Evolutionary conservation across 148 eudicot genomes (phyloP).

Genomic region (Fallopia convolvulus): DNA sequence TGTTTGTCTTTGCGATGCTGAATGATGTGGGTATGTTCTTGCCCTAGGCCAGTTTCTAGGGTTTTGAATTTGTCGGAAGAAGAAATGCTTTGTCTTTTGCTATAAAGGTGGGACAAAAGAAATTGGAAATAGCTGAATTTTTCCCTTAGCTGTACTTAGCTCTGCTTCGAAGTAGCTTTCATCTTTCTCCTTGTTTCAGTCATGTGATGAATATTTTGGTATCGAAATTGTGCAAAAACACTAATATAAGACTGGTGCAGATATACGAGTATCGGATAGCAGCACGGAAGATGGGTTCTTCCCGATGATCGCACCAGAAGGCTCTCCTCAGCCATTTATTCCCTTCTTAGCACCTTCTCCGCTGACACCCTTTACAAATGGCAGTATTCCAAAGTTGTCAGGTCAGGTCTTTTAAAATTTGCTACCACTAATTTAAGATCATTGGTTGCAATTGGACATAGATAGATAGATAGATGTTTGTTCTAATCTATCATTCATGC

Average conservation of each 20-base stretch:
- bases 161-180: neutral
- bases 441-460: neutral
- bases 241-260: neutral
- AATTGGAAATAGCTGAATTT: neutral
- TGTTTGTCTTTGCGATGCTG: constrained; percentile 1
- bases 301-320: constrained; percentile 55
- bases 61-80: neutral
- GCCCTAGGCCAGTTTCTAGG: neutral
- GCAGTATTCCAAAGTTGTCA: constrained; percentile 76
- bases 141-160: neutral
- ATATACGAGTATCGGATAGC: neutral
- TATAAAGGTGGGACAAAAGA: neutral
- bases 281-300: constrained; percentile 29
- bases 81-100: neutral
- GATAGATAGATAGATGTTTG: neutral
- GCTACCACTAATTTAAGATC: neutral
- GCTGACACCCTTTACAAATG: constrained; percentile 84
- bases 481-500: neutral
- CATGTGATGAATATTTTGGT: neutral
- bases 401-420: constrained; percentile 27
- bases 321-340: constrained; percentile 71
- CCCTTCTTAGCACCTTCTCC: constrained; percentile 92
- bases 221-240: neutral
- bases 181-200: neutral
- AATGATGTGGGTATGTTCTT: neutral